These are phyloP conservation scores for Gossypium anomalum DNA, from an alignment of 345 rosid genomes.

Conservation along the genomic window DNA sequence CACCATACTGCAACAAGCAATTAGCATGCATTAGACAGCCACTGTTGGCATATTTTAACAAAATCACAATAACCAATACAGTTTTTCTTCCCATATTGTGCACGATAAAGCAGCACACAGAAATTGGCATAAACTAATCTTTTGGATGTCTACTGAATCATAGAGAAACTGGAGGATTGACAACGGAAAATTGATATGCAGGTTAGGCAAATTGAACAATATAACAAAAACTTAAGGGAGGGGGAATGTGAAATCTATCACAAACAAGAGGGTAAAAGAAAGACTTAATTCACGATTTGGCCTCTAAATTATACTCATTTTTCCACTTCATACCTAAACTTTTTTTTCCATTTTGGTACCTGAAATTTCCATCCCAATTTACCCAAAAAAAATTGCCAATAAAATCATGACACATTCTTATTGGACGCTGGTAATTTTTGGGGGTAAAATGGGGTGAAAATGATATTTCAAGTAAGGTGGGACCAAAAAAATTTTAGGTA, in stretches of 20 bases:
- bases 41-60: neutral
- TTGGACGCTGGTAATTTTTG: too few relatives aligned
- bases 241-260: neutral
- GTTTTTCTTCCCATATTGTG: neutral
- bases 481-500: too few relatives aligned
- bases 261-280: neutral
- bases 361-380: too few relatives aligned
- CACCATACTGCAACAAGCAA: slow-evolving; percentile 48
- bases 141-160: neutral
- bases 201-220: neutral
- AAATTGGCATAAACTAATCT: neutral
- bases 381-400: too few relatives aligned
- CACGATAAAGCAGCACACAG: neutral
- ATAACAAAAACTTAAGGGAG: neutral
- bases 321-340: too few relatives aligned
- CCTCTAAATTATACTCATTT: too few relatives aligned
- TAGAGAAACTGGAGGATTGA: neutral
- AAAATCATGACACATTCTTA: too few relatives aligned
- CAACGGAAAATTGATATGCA: neutral
- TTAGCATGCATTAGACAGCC: slow-evolving; percentile 17
- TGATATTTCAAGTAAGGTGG: too few relatives aligned
- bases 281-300: too few relatives aligned
- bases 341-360: too few relatives aligned
- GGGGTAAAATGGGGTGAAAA: too few relatives aligned
- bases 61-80: neutral